phyloP scores from a whole-genome alignment of 2,329 filamentous ascomycete species.

The Monosporascus sp. region DNA sequence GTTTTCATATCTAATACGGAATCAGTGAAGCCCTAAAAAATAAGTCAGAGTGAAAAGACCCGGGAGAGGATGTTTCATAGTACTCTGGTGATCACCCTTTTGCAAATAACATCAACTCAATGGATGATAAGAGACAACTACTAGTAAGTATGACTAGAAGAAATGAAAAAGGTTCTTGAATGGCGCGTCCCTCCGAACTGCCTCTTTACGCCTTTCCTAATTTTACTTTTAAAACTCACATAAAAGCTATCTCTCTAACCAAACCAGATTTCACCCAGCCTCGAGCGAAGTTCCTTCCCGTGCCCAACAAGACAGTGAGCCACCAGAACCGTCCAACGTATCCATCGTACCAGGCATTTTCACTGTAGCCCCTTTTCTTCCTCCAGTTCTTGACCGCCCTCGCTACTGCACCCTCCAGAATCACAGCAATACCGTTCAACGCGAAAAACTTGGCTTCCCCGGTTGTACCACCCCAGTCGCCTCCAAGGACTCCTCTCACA shows the following conservation, averaged over 20 bases:
- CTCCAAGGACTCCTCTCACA: constrained; percentile 32
- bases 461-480: constrained; percentile 24
- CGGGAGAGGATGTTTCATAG: no score
- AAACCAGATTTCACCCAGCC: constrained; percentile 36
- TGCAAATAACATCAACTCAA: no score
- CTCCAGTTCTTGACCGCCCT: constrained; percentile 13
- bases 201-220: no score
- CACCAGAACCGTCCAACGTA: constrained; percentile 34
- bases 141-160: no score
- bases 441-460: constrained; percentile 28
- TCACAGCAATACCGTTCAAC: constrained; percentile 25
- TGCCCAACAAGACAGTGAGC: constrained; percentile 31
- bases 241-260: constrained; percentile 20
- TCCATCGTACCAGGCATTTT: constrained; percentile 23
- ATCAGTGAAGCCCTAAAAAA: no score
- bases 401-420: constrained; percentile 21
- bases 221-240: not conserved
- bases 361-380: constrained; percentile 6
- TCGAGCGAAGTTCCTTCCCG: constrained; percentile 34
- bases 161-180: no score
- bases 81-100: no score
- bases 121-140: no score
- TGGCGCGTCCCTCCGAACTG: no score
- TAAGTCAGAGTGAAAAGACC: no score
- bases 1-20: no score